Conservation (phyloP, 208 protist species). For the Trypanosoma cruzi region DNA sequence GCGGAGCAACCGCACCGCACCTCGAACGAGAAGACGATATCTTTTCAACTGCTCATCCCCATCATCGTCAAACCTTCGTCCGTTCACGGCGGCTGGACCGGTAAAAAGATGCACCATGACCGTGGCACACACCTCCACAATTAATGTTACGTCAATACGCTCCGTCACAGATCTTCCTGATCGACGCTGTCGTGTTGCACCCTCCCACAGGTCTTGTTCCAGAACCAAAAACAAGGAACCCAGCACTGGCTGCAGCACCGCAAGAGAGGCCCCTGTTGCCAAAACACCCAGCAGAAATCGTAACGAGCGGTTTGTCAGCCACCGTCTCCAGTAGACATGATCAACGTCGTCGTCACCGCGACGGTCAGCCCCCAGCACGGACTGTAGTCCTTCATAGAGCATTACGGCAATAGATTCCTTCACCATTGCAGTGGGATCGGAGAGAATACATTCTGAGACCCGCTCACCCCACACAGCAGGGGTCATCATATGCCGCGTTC, state of each 20-base stretch:
- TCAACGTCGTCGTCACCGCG: neutral
- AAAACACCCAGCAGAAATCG: slow-evolving; percentile 14
- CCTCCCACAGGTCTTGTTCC: slow-evolving; percentile 2
- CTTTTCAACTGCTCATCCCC: neutral
- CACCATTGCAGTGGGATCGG: neutral
- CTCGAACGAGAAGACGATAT: slow-evolving; percentile 1
- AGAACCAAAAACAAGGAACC: slow-evolving; percentile 2
- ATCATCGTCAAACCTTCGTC: neutral
- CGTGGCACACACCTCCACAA: slow-evolving; percentile 13
- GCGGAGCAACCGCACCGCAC: slow-evolving; percentile 11
- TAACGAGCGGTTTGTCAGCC: slow-evolving; percentile 6
- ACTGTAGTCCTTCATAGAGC: neutral
- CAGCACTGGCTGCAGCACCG: slow-evolving; percentile 14
- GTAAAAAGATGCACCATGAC: slow-evolving; percentile 12
- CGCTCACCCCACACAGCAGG: slow-evolving; percentile 16
- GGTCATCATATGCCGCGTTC: neutral
- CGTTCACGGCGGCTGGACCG: neutral
- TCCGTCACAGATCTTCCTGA: neutral
- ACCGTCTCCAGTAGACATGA: slow-evolving; percentile 12
- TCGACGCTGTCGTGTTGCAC: neutral
- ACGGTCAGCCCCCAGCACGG: neutral
- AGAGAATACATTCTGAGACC: slow-evolving; percentile 20
- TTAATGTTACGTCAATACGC: neutral
- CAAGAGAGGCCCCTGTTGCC: slow-evolving; percentile 5
- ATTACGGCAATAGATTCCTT: slow-evolving; percentile 1